These are phyloP conservation scores for Colletotrichum higginsianum DNA, from an alignment of 2,329 filamentous ascomycete genomes.

Conservation along the genomic window DNA sequence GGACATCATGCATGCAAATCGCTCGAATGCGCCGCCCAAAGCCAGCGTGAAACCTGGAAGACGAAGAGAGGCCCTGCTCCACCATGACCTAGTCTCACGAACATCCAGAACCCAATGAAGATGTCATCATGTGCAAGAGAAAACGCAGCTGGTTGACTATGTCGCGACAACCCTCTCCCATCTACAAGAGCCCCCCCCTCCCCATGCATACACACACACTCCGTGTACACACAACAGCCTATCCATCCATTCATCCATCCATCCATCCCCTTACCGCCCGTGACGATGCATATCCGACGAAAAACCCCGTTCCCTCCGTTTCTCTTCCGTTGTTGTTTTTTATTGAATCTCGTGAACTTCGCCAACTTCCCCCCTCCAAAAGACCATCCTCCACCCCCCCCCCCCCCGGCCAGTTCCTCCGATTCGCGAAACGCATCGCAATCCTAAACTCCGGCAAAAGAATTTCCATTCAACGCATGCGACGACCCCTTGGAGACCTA, in stretches of 20 bases:
- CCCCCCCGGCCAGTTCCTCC: constrained; percentile 32
- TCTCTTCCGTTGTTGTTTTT: constrained; percentile 29
- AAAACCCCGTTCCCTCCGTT: constrained; percentile 8
- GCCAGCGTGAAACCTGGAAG: neutral
- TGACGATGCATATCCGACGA: constrained; percentile 38
- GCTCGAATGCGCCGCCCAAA: neutral
- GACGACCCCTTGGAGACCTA: constrained; percentile 10
- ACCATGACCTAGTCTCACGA: neutral
- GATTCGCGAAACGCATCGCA: constrained; percentile 42
- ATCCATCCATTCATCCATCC: neutral
- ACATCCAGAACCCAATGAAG: neutral
- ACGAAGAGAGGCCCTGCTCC: too few species aligned
- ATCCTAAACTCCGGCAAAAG: constrained; percentile 44
- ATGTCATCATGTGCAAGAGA: constrained; percentile 6
- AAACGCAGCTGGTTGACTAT: constrained; percentile 40
- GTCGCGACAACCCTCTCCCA: constrained; percentile 35
- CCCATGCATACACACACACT: constrained; percentile 14
- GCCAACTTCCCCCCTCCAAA: constrained; percentile 29
- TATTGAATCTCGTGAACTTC: constrained; percentile 30
- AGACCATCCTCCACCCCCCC: constrained; percentile 8
- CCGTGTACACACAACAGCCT: constrained; percentile 21
- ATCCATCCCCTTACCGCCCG: constrained; percentile 11
- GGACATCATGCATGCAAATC: too few species aligned
- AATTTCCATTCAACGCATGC: constrained; percentile 37
- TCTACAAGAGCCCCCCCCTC: constrained; percentile 41